These are phyloP conservation scores for Rhizophagus clarus DNA, from an alignment of 192 early-diverging fungal species.

Conservation along the genomic window DNA sequence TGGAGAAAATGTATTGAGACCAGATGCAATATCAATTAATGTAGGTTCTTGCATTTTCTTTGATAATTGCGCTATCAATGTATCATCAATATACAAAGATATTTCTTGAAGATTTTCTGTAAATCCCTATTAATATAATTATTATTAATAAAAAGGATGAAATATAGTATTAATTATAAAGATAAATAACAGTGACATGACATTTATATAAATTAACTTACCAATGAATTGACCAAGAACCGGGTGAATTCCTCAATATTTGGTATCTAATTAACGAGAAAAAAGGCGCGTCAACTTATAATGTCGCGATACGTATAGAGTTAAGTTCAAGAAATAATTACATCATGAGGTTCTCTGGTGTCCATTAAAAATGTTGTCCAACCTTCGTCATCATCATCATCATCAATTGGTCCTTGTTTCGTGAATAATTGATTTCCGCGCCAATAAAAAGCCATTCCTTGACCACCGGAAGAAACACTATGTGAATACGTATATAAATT, in stretches of 20 bases:
- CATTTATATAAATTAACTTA: constrained; percentile 34
- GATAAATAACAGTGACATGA: no score
- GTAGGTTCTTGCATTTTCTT: constrained; percentile 69
- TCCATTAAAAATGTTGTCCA: constrained; percentile 80
- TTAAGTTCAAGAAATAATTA: constrained; percentile 24
- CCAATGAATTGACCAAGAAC: constrained; percentile 65
- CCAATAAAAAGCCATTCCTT: constrained; percentile 89
- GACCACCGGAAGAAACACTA: constrained; percentile 68
- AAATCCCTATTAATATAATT: constrained; percentile 63
- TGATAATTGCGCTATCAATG: constrained; percentile 54
- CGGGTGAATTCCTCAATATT: constrained; percentile 59
- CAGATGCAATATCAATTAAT: constrained; percentile 56
- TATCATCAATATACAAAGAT: constrained; percentile 64
- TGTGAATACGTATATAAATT: neutral
- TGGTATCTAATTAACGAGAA: constrained; percentile 55
- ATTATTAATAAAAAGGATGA: no score
- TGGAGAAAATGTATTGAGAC: constrained; percentile 58
- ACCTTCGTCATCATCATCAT: constrained; percentile 46
- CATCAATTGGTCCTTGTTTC: constrained; percentile 59
- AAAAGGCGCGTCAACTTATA: constrained; percentile 5
- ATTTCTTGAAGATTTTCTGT: constrained; percentile 71
- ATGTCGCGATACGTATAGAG: no score
- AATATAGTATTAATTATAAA: no score
- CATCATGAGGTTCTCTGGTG: constrained; percentile 72
- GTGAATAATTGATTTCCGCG: constrained; percentile 84